Conservation (phyloP, 2,329 filamentous ascomycete genomes). For the Shiraia sp. region DNA sequence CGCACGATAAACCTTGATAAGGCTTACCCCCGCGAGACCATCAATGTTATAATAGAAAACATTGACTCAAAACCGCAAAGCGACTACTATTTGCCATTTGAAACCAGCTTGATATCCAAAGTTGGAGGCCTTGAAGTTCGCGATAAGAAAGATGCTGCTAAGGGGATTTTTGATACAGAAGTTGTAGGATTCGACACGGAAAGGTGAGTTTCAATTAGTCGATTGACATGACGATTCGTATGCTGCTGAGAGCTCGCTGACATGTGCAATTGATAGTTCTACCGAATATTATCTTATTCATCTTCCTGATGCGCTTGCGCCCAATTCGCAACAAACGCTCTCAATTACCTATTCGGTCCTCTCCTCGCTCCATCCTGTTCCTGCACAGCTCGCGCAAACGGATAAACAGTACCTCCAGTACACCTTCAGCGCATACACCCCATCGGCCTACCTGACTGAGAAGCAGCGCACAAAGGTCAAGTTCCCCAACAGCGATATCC, state of each 20-base stretch:
- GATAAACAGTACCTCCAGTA: slow-evolving; percentile 87
- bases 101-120: slow-evolving; percentile 71
- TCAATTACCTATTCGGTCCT: slow-evolving; percentile 84
- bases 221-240: background rate
- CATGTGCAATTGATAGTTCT: slow-evolving; percentile 27
- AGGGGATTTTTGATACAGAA: slow-evolving; percentile 70
- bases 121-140: slow-evolving; percentile 88
- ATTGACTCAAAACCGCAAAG: slow-evolving; percentile 75
- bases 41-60: slow-evolving; percentile 96
- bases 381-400: slow-evolving; percentile 78
- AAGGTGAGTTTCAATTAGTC: slow-evolving; percentile 48
- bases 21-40: slow-evolving; percentile 82
- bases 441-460: slow-evolving; percentile 79
- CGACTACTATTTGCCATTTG: slow-evolving; percentile 91
- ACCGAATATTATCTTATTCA: slow-evolving; percentile 80
- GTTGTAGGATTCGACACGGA: slow-evolving; percentile 62
- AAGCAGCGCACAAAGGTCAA: slow-evolving; percentile 99
- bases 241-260: slow-evolving; percentile 1
- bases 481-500: slow-evolving; percentile 74
- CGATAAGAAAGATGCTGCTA: slow-evolving; percentile 79
- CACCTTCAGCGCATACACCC: slow-evolving; percentile 81
- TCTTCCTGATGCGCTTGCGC: slow-evolving; percentile 73
- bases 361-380: slow-evolving; percentile 77
- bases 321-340: slow-evolving; percentile 80
- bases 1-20: slow-evolving; percentile 92